Conservation (phyloP, 371 early-diverging fungal genomes). For the Dinochytrium kinnereticum region DNA sequence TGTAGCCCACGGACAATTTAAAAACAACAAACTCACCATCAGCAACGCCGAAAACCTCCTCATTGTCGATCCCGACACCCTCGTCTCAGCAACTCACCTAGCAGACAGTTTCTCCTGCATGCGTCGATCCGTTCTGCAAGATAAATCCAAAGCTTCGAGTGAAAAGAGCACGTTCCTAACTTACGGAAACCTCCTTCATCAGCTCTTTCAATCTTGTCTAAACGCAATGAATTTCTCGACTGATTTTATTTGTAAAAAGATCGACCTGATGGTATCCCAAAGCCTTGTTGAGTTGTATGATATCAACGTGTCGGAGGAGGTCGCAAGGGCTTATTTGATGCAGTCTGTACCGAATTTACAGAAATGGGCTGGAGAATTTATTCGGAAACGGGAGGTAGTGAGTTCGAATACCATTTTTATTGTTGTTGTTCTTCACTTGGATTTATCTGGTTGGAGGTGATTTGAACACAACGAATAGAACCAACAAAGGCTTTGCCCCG, state of each 20-base stretch:
- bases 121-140: constrained; percentile 76
- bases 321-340: constrained; percentile 43
- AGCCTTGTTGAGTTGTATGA: constrained; percentile 69
- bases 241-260: constrained; percentile 47
- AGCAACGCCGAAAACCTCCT: constrained; percentile 44
- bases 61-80: constrained; percentile 79
- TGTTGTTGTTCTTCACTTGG: too few species aligned
- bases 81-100: constrained; percentile 78
- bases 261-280: constrained; percentile 52
- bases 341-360: constrained; percentile 23
- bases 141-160: constrained; percentile 58
- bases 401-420: neutral
- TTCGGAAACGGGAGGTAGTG: neutral
- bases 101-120: constrained; percentile 77
- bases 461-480: too few species aligned
- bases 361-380: constrained; percentile 33
- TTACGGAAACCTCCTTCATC: constrained; percentile 83
- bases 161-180: constrained; percentile 67
- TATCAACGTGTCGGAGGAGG: constrained; percentile 64
- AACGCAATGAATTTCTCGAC: constrained; percentile 61
- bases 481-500: too few species aligned
- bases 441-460: too few species aligned
- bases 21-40: constrained; percentile 15
- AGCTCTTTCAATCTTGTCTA: constrained; percentile 72
- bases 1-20: neutral